Base-by-base conservation (phyloP, 441 rosid genomes). In the Brassica hybrid region DNA sequence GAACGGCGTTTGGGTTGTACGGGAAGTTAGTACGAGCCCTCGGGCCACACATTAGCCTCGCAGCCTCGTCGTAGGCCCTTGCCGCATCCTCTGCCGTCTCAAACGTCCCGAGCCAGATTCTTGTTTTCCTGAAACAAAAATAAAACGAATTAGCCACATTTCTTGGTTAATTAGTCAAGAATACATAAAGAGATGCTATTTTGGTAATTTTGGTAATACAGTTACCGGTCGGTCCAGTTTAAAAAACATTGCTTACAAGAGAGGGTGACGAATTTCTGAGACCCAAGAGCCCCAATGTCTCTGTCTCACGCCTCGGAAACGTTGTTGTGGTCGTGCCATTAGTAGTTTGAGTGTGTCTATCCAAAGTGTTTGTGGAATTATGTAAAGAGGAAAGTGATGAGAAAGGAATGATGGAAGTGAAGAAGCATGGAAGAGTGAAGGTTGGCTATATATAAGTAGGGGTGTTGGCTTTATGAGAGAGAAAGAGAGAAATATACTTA, bases 251-350 rank as follows among this genome's bases (percentile, higher is more conserved):
- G 52, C 86, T 86, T 85, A 95, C 99, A 95, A 71, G 66, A 95
- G 71, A 67, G 98, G 99, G 73, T 95, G 99, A 32, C 98, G 99
- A 67, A 95, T 95, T 80, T 95, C 99, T 19, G 99, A 95, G 10
- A 95, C 99, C 99, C 99, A 95, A 60, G 99, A 95, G 54, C 99
- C 99, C 99, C 98, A 95, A 76, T 93, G 99, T 81, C 99, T 87
- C 50, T 95, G 99, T 71, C 99, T 88, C 43, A 95, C 99, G 12
- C 99, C 99, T 48, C 98, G 89, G 65, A 87, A 93, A n/a, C 99
- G 86, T 82, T 91, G 98, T 72, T 93, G 99, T 5, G 92, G 92
- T 76, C 97, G 83, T 67, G 97, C 92, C 98, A 93, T 91, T 61
- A 54, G 67, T n/a, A 16, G 19, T 17, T 69, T 11, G 27, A 58